A percentile compares a stretch with the other conserved stretches of the same genome.
Conservation (phyloP, 345 rosid genomes). For the Combretum micranthum region DNA sequence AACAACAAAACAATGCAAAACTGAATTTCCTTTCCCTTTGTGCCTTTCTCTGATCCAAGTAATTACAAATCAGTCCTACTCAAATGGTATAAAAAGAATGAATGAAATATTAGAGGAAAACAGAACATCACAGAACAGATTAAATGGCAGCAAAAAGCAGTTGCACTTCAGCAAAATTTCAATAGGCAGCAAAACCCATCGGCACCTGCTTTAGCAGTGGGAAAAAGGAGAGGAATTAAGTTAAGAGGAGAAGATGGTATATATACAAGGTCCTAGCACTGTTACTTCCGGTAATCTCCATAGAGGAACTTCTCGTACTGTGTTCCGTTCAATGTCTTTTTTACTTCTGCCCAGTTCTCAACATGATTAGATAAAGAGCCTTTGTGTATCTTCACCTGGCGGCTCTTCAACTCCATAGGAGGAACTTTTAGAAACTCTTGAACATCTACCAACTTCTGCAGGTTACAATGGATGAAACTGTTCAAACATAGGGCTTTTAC, state of each 20-base stretch:
- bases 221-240: not conserved
- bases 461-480: not conserved
- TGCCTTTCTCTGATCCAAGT: not conserved
- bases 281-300: constrained; percentile 49
- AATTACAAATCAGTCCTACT: not conserved
- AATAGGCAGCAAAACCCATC: constrained; percentile 23
- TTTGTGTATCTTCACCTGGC: constrained; percentile 94
- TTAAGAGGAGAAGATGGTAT: constrained; percentile 5
- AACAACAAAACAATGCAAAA: constrained; percentile 1
- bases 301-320: constrained; percentile 45
- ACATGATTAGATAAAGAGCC: constrained; percentile 61
- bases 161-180: constrained; percentile 30
- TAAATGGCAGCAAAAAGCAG: constrained; percentile 3
- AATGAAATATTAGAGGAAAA: constrained; percentile 29
- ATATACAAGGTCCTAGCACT: constrained; percentile 21
- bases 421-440: constrained; percentile 89
- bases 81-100: constrained; percentile 29
- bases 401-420: constrained; percentile 49
- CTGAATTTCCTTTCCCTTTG: not conserved
- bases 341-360: constrained; percentile 75
- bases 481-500: not conserved
- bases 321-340: constrained; percentile 56
- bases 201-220: constrained; percentile 12
- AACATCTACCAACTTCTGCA: constrained; percentile 70
- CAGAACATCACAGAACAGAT: constrained; percentile 1